phyloP scores from a whole-genome alignment of 2,329 filamentous ascomycete genomes.

The Trichoderma koningii region DNA sequence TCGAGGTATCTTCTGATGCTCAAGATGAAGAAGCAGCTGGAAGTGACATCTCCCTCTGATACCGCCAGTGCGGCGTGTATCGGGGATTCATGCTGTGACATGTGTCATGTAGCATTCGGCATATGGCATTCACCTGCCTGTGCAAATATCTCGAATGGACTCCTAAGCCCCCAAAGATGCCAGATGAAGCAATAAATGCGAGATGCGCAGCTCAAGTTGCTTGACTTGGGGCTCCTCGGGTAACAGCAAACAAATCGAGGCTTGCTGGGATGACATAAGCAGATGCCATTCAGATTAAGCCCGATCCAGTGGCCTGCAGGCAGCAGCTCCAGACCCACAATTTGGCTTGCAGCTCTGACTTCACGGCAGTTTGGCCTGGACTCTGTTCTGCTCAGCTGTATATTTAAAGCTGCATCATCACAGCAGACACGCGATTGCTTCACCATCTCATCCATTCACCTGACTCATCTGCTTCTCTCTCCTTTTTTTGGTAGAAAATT shows the following conservation, averaged over 20 bases:
- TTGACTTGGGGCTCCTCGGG: background rate
- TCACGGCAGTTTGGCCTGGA: background rate
- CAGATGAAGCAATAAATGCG: background rate
- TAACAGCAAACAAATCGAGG: background rate
- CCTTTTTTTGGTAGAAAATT: background rate
- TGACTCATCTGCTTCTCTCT: background rate
- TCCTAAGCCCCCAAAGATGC: background rate
- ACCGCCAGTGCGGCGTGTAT: background rate
- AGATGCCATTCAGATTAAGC: background rate
- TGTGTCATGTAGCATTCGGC: background rate
- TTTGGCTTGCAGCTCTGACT: background rate
- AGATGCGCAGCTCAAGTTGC: background rate
- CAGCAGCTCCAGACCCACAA: conserved; percentile 7
- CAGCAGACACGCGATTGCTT: conserved; percentile 2
- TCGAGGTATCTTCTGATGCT: too few species aligned
- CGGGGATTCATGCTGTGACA: background rate
- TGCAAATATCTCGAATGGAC: background rate
- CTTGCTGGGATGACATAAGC: conserved; percentile 1
- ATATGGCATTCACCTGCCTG: background rate
- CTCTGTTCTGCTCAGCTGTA: background rate
- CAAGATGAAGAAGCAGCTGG: background rate
- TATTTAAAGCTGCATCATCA: background rate
- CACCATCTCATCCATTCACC: background rate
- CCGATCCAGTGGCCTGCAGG: conserved; percentile 8
- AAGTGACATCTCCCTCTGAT: background rate